Evolutionary conservation across 306 rosid species (phyloP).

Genomic region (Lablab purpureus): DNA sequence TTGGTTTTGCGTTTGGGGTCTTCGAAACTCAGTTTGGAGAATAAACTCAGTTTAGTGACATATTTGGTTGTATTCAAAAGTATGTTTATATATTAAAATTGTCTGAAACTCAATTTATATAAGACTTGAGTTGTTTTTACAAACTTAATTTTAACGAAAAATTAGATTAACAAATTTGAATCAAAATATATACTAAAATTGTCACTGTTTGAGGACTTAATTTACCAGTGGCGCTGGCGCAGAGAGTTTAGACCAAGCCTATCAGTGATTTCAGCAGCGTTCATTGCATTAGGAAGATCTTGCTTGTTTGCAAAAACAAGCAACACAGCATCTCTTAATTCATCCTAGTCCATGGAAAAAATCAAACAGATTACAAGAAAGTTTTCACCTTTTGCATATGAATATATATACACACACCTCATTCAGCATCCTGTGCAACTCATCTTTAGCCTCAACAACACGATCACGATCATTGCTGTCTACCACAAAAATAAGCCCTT

Average conservation of each 20-base stretch:
- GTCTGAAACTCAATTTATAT: too few species aligned
- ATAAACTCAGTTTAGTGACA: too few species aligned
- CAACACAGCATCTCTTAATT: conserved; percentile 71
- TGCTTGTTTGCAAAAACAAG: conserved; percentile 79
- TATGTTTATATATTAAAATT: too few species aligned
- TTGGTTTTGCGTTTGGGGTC: too few species aligned
- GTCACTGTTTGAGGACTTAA: conserved; percentile 15
- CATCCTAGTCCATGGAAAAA: conserved; percentile 55
- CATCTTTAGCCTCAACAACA: conserved; percentile 76
- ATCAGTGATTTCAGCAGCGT: conserved; percentile 76
- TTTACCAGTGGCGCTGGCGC: conserved; percentile 71
- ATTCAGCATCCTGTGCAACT: conserved; percentile 76
- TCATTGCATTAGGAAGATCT: conserved; percentile 83
- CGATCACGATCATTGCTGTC: conserved; percentile 84
- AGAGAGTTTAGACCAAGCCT: conserved; percentile 57
- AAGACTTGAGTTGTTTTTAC: too few species aligned
- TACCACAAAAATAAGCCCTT: conserved; percentile 76
- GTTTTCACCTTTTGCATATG: background rate
- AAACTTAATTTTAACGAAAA: too few species aligned
- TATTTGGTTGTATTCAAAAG: too few species aligned
- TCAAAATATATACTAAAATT: background rate
- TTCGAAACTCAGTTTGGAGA: too few species aligned
- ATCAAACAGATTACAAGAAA: background rate
- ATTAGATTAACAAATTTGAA: too few species aligned
- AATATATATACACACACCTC: conserved; percentile 42